phyloP scores from a whole-genome alignment of 208 protist species.

The Novymonas esmeraldas region DNA sequence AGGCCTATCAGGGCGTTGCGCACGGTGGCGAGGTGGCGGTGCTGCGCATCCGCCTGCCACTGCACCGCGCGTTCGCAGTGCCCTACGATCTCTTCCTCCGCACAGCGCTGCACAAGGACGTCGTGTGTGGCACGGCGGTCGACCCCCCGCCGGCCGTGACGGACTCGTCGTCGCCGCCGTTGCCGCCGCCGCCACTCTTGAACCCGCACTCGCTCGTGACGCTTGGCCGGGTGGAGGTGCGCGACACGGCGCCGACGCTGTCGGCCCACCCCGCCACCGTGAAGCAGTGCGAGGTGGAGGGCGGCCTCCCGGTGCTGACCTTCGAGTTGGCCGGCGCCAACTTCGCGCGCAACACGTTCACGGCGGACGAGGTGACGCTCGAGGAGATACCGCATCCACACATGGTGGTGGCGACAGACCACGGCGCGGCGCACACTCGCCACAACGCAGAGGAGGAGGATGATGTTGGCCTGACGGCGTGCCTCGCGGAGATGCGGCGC shows the following conservation, averaged over 20 bases:
- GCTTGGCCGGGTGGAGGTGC: slow-evolving; percentile 67
- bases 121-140: slow-evolving; percentile 74
- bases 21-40: slow-evolving; percentile 48
- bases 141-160: slow-evolving; percentile 23
- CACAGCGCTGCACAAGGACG: slow-evolving; percentile 82
- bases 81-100: slow-evolving; percentile 76
- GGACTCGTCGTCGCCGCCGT: slow-evolving; percentile 9
- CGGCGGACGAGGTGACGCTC: slow-evolving; percentile 43
- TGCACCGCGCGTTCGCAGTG: slow-evolving; percentile 47
- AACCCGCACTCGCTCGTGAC: slow-evolving; percentile 60
- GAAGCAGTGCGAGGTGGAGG: slow-evolving; percentile 91
- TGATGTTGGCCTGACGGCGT: slow-evolving; percentile 68
- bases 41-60: slow-evolving; percentile 67
- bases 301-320: slow-evolving; percentile 61
- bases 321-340: slow-evolving; percentile 63
- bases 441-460: not conserved
- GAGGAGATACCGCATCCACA: slow-evolving; percentile 78
- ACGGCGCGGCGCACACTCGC: not conserved
- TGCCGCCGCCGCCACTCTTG: too few relatives aligned
- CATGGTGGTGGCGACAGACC: not conserved
- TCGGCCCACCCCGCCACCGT: slow-evolving; percentile 46
- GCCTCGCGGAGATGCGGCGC: slow-evolving; percentile 50
- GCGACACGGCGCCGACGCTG: slow-evolving; percentile 56
- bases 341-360: slow-evolving; percentile 35
- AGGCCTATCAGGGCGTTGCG: slow-evolving; percentile 51